Percentiles rank a stretch among this genome's conserved stretches.
Conservation (phyloP, 495 filamentous ascomycete genomes). For the Hypoxylon rickii region DNA sequence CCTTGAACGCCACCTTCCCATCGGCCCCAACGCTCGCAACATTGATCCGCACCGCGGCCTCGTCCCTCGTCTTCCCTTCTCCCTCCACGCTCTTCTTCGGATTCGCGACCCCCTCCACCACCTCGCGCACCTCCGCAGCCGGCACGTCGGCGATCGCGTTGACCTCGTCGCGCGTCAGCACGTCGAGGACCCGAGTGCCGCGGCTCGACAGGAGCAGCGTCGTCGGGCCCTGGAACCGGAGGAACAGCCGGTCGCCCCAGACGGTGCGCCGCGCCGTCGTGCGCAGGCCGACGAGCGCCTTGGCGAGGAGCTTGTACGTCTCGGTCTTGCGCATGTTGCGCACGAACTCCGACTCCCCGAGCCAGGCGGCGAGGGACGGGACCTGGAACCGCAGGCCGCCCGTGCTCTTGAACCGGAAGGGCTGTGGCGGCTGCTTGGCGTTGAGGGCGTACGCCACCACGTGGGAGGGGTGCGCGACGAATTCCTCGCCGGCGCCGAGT, state of each 20-base stretch:
- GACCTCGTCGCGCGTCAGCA: conserved; percentile 73
- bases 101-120: conserved; percentile 50
- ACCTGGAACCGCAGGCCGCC: conserved; percentile 77
- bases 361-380: conserved; percentile 62
- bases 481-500: conserved; percentile 78
- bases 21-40: conserved; percentile 65
- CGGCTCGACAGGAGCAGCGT: conserved; percentile 86
- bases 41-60: conserved; percentile 40
- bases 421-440: conserved; percentile 70
- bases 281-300: conserved; percentile 64
- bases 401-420: conserved; percentile 85
- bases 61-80: conserved; percentile 40
- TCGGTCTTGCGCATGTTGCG: conserved; percentile 66
- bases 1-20: conserved; percentile 72
- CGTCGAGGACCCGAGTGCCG: conserved; percentile 73
- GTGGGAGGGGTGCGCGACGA: conserved; percentile 84
- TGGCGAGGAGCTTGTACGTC: conserved; percentile 69
- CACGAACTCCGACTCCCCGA: conserved; percentile 67
- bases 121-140: conserved; percentile 57
- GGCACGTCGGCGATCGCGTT: conserved; percentile 84
- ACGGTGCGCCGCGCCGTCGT: conserved; percentile 78
- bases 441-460: conserved; percentile 86
- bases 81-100: conserved; percentile 42
- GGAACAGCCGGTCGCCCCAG: conserved; percentile 93
- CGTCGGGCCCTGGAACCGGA: conserved; percentile 83